Conservation (phyloP, 208 protist genomes). For the Herpetomonas muscarum region DNA sequence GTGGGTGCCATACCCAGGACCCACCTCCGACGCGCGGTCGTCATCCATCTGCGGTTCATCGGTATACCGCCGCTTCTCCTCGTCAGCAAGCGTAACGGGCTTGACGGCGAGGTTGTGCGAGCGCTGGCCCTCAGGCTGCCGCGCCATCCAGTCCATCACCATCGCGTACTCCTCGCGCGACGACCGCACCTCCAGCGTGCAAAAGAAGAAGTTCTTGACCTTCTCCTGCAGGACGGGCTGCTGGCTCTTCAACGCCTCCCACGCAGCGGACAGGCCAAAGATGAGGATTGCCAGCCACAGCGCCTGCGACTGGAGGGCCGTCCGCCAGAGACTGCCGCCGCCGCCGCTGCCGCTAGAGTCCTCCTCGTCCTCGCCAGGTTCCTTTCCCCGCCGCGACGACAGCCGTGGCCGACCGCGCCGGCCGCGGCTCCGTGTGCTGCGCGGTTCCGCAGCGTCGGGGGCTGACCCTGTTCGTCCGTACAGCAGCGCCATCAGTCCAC, state of each 20-base stretch:
- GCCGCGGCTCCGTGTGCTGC: background rate
- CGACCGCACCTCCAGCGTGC: constrained; percentile 85
- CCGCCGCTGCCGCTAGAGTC: background rate
- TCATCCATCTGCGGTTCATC: background rate
- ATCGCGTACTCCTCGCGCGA: constrained; percentile 83
- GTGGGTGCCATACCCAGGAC: constrained; percentile 83
- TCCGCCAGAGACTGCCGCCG: background rate
- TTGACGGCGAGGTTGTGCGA: constrained; percentile 66
- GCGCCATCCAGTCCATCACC: constrained; percentile 89
- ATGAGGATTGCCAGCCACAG: constrained; percentile 50
- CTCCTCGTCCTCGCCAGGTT: background rate
- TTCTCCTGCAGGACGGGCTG: constrained; percentile 37
- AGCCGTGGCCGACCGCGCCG: background rate
- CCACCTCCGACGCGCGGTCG: constrained; percentile 16
- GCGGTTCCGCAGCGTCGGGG: background rate
- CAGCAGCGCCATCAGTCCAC: constrained; percentile 60
- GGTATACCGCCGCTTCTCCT: constrained; percentile 6
- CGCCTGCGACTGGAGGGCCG: constrained; percentile 24
- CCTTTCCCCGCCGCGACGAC: background rate
- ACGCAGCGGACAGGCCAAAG: constrained; percentile 58
- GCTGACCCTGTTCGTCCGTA: constrained; percentile 26
- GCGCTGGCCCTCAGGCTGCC: constrained; percentile 51
- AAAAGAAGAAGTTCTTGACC: constrained; percentile 42
- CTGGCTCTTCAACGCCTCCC: constrained; percentile 62
- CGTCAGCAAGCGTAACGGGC: constrained; percentile 61